Base-by-base conservation (phyloP, 768 basidiomycete genomes). In the Lactifluus rugatus region DNA sequence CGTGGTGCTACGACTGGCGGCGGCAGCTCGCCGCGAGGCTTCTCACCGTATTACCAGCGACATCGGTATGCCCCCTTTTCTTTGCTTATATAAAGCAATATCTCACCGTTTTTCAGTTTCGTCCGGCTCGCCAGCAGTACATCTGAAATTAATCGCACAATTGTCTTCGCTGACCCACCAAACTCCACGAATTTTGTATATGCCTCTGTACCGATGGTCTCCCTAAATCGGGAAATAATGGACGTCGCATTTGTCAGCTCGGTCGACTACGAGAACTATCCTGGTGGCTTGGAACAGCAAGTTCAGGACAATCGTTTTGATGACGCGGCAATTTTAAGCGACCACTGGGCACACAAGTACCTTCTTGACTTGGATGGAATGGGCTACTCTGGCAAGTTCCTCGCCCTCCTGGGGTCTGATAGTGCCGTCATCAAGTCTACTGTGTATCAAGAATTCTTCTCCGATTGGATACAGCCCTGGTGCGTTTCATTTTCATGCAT, bases 1-100 rank as follows among this genome's bases (percentile, higher is more conserved):
- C 75, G 96, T 46, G 96, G 96, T 11, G 92, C 93, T 2, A 95
- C 92, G 0, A 98, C 95, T 0, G 96, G 96, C 55, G 94, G 94
- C 1, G 93, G 93, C 31, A 89, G 79, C 61, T 85, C 85, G 39
- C 93, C 93, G 1, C 81, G 83, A 0, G 93, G 93, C 0, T 95
- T 89, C 67, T 73, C 89, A 2, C 72, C 82, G 2, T 80, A 83
- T 62, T 96, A 93, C 64, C 93, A 97, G 59, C 79, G 93, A 46
- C 93, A 96, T 69, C 77, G 93, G 84, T 86, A 62, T 41, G n/a
- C n/a, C n/a, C 67, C 66, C 11, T 47, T 48, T 50, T 58, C 31
- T 45, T 57, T 51, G 50, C 54, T 44, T 49, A 32, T 55, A 64
- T 48, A 65, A n/a, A n/a, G 63, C 46, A 8, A 52, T 46, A 11